Evolutionary conservation across 257 asterid species (phyloP).

Genomic region (Dorcoceras hygrometricum): DNA sequence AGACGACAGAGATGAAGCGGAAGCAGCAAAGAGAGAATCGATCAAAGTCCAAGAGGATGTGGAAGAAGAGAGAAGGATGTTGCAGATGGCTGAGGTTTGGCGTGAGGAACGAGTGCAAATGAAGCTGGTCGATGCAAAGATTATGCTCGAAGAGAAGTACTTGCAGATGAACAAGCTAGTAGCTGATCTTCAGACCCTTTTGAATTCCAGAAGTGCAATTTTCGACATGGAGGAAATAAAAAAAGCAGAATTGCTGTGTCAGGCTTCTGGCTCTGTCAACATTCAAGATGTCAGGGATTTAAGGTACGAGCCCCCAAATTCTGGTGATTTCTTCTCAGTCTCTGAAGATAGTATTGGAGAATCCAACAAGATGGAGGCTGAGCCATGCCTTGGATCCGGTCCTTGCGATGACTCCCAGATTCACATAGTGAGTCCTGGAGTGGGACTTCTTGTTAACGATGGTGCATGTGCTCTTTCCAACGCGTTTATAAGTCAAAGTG

Average conservation of each 20-base stretch:
- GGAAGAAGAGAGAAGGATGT: constrained; percentile 70
- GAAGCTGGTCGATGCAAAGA: constrained; percentile 68
- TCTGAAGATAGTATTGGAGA: constrained; percentile 49
- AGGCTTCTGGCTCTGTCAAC: constrained; percentile 44
- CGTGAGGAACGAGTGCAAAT: constrained; percentile 78
- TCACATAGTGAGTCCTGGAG: constrained; percentile 41
- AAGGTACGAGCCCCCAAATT: constrained; percentile 57
- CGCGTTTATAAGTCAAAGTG: constrained; percentile 35
- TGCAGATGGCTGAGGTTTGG: constrained; percentile 84
- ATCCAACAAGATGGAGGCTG: constrained; percentile 39
- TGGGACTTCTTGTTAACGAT: constrained; percentile 29
- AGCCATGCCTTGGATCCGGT: constrained; percentile 35
- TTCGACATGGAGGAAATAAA: constrained; percentile 41
- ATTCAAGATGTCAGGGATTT: constrained; percentile 51
- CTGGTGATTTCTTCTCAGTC: constrained; percentile 50
- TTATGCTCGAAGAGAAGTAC: constrained; percentile 62
- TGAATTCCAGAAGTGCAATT: constrained; percentile 29
- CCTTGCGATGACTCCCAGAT: constrained; percentile 40
- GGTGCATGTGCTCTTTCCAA: constrained; percentile 31
- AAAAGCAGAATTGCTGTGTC: constrained; percentile 46
- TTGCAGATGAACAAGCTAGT: constrained; percentile 50
- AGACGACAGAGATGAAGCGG: constrained; percentile 60
- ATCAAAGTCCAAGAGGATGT: constrained; percentile 52
- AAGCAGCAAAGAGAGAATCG: constrained; percentile 56
- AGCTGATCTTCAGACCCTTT: constrained; percentile 43